phyloP scores from a whole-genome alignment of 164 flowering plant genomes.

The Vitis rupestris region DNA sequence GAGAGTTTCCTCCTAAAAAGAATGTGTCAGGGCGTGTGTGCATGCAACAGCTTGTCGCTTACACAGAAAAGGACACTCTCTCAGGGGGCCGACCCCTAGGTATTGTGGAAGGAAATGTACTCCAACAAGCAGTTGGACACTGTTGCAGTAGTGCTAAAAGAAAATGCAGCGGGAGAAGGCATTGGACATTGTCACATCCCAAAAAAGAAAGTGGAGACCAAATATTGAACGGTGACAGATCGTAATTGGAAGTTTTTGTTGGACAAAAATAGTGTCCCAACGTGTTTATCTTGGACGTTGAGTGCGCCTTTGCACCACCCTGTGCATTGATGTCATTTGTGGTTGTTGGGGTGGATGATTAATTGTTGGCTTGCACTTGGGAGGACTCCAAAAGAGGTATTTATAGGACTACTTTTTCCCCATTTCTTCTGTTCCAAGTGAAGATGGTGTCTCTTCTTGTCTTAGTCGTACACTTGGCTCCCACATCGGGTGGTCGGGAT shows the following conservation, averaged over 20 bases:
- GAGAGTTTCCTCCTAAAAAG: no score
- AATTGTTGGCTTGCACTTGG: not conserved
- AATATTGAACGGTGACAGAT: no score
- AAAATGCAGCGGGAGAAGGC: slow-evolving; percentile 4
- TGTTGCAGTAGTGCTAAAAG: not conserved
- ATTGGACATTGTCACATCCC: slow-evolving; percentile 23
- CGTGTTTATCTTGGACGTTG: slow-evolving; percentile 12
- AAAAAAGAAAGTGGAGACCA: slow-evolving; percentile 1
- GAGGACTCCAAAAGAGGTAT: not conserved
- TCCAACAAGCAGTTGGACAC: no score
- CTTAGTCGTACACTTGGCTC: slow-evolving; percentile 15
- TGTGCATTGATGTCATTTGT: slow-evolving; percentile 25
- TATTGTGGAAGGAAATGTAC: not conserved
- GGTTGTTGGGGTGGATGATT: slow-evolving; percentile 2
- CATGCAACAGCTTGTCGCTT: no score
- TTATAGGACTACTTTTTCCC: not conserved
- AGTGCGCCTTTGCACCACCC: slow-evolving; percentile 8
- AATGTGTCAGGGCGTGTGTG: no score
- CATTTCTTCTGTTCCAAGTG: not conserved
- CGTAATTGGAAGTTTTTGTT: no score
- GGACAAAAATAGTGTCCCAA: slow-evolving; percentile 15
- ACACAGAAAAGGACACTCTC: not conserved
- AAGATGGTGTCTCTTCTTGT: slow-evolving; percentile 8
- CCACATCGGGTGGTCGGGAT: slow-evolving; percentile 15
- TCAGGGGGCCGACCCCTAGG: no score